These are phyloP conservation scores for Gaertneriomyces semiglobifer DNA, from an alignment of 192 early-diverging fungal genomes.

Conservation along the genomic window DNA sequence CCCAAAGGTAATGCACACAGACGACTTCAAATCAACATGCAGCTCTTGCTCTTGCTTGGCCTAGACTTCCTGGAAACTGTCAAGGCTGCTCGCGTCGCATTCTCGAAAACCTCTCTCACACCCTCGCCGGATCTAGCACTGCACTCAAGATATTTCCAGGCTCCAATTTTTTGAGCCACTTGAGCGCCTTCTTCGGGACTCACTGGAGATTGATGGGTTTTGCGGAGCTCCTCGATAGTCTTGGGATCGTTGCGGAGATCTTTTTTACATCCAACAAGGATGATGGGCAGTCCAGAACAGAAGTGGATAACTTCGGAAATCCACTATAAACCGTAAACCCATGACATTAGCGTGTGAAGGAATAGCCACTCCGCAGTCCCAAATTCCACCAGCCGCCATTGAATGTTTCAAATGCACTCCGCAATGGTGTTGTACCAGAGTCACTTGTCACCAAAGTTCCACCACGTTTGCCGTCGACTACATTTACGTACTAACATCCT, in stretches of 20 bases:
- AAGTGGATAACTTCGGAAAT: constrained; percentile 85
- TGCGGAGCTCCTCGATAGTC: constrained; percentile 73
- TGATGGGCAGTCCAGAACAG: constrained; percentile 77
- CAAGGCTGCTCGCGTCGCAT: constrained; percentile 81
- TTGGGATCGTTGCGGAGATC: constrained; percentile 80
- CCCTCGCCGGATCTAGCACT: constrained; percentile 83
- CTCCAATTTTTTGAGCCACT: constrained; percentile 81
- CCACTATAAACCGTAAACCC: constrained; percentile 47
- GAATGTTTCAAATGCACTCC: no score
- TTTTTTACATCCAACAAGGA: constrained; percentile 85
- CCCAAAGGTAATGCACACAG: not conserved
- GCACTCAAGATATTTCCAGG: constrained; percentile 88
- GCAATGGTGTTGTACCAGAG: no score
- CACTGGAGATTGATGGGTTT: constrained; percentile 72
- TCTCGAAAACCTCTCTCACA: constrained; percentile 82
- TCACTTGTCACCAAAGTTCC: no score
- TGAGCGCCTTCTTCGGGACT: constrained; percentile 35
- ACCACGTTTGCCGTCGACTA: no score
- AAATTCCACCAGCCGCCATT: no score
- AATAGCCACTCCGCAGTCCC: no score
- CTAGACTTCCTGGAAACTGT: constrained; percentile 9
- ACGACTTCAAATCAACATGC: constrained; percentile 15
- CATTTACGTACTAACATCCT: no score
- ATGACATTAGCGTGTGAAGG: no score
- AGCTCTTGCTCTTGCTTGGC: constrained; percentile 15